Conservation (phyloP, 73 alveolate genomes). For the Breviolum minutum region DNA sequence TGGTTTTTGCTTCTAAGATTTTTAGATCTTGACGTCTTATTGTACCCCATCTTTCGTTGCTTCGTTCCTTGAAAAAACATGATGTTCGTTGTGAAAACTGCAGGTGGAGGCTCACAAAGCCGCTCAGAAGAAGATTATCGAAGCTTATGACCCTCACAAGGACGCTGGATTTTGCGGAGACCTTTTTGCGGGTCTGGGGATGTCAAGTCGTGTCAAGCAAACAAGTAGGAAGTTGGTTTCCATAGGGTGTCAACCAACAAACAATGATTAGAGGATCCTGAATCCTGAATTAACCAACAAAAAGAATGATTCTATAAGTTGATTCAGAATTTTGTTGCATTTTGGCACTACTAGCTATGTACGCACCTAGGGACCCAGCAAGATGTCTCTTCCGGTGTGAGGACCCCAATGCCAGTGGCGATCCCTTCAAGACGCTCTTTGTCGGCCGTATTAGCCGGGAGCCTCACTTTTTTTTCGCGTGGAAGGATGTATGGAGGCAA, state of each 20-base stretch:
- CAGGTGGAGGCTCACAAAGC: conserved; percentile 96
- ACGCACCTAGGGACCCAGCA: neutral
- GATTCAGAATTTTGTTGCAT: neutral
- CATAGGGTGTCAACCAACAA: too few relatives aligned
- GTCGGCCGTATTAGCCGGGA: too few relatives aligned
- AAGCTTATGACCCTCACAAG: conserved; percentile 97
- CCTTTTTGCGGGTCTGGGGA: too few relatives aligned
- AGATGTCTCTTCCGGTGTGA: neutral
- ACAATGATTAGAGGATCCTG: too few relatives aligned
- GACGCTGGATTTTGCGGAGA: too few relatives aligned
- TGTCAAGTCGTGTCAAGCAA: too few relatives aligned
- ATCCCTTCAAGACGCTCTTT: conserved; percentile 96
- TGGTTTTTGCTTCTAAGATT: neutral
- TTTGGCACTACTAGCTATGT: neutral
- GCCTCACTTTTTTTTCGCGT: too few relatives aligned
- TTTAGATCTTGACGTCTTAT: neutral
- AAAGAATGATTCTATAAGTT: too few relatives aligned
- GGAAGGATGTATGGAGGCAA: too few relatives aligned
- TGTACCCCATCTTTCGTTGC: neutral
- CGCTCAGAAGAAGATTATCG: conserved; percentile 96
- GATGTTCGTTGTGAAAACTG: conserved; percentile 66
- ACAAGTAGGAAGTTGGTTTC: too few relatives aligned
- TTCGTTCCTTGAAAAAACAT: neutral
- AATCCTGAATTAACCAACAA: too few relatives aligned
- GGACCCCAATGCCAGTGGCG: conserved; percentile 97